A percentile compares a stretch with the other conserved stretches of the same genome.
Conservation (phyloP, 176 grass and related monocot species). For the Hyparrhenia diplandra region DNA sequence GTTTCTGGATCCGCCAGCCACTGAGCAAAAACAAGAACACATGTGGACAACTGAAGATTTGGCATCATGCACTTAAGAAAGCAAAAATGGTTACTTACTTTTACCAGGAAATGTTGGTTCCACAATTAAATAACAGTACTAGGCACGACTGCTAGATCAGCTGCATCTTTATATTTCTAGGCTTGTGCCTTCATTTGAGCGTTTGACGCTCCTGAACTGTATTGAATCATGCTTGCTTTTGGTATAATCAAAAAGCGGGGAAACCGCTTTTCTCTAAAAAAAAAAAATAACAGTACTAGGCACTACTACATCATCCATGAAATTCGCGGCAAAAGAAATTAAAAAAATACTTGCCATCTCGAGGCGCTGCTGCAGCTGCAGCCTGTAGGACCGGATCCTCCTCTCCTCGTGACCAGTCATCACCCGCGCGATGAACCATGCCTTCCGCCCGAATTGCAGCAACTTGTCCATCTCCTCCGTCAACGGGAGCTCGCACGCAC, state of each 20-base stretch:
- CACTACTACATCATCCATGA: not conserved
- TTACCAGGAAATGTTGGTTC: not conserved
- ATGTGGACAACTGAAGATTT: not conserved
- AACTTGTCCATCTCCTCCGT: constrained; percentile 59
- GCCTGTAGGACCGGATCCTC: constrained; percentile 78
- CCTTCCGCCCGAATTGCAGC: constrained; percentile 68
- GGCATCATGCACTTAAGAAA: not conserved
- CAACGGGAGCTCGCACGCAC: not conserved
- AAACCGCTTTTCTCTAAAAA: no score
- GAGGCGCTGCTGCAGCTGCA: constrained; percentile 71
- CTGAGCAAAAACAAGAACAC: not conserved
- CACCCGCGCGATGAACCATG: constrained; percentile 81
- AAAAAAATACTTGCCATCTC: constrained; percentile 34
- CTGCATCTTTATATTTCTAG: no score
- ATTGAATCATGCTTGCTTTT: no score
- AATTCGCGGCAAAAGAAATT: not conserved
- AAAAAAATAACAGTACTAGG: no score
- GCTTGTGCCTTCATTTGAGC: no score
- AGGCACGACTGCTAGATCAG: no score
- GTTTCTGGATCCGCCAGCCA: not conserved
- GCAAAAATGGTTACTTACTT: not conserved
- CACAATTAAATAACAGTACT: not conserved
- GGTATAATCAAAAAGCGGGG: no score
- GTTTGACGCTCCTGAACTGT: no score
- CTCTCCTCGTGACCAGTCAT: constrained; percentile 84